A percentile compares a stretch with the other conserved stretches of the same genome.
Evolutionary conservation across 2,329 filamentous ascomycete species (phyloP).

Genomic region (Colletotrichum sp.): DNA sequence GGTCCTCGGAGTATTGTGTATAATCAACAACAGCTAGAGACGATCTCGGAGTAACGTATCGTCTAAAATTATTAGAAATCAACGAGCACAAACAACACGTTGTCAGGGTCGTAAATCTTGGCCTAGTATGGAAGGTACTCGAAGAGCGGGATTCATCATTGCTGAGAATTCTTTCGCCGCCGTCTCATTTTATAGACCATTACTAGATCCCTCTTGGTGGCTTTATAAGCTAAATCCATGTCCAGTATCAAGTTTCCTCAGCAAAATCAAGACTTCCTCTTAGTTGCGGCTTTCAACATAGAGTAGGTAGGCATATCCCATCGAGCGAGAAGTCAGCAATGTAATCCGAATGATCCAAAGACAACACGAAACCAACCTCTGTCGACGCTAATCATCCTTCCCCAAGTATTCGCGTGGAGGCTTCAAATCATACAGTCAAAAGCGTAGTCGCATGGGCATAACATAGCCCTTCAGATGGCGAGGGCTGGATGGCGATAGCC

Average conservation of each 20-base stretch:
- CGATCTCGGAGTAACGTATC: accelerated
- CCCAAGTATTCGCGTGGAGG: neutral
- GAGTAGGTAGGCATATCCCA: neutral
- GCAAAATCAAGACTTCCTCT: too few species aligned
- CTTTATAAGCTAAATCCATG: neutral
- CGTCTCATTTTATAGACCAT: neutral
- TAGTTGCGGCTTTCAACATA: too few species aligned
- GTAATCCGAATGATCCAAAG: neutral
- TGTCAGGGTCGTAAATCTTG: too few species aligned
- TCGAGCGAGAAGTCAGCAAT: neutral
- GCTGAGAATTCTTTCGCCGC: too few species aligned
- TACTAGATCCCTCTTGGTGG: accelerated
- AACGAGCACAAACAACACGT: neutral
- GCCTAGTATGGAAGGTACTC: too few species aligned
- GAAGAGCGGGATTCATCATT: too few species aligned
- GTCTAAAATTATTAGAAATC: accelerated
- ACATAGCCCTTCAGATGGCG: neutral
- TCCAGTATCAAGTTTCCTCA: accelerated
- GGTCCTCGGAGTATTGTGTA: neutral
- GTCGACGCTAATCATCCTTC: neutral
- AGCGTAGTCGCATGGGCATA: neutral
- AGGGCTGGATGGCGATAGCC: neutral
- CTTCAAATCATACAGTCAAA: neutral
- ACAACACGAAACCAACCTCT: accelerated
- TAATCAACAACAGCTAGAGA: neutral